Evolutionary conservation across 805 yeast species (phyloP).

Genomic region (Metschnikowia continentalis): DNA sequence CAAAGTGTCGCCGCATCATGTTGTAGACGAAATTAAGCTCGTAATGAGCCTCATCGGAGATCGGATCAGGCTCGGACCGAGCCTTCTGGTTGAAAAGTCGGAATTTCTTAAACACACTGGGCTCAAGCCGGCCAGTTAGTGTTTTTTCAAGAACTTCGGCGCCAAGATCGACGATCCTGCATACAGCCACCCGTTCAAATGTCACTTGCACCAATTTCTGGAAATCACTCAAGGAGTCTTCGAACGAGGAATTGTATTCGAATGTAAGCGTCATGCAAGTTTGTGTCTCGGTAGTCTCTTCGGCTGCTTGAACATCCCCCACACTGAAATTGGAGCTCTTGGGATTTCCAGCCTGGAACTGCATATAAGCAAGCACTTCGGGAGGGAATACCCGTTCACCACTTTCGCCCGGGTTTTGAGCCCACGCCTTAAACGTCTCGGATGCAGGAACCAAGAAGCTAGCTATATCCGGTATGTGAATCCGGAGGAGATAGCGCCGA

Average conservation of each 20-base stretch:
- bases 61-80: constrained; percentile 8
- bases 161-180: constrained; percentile 22
- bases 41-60: constrained; percentile 27
- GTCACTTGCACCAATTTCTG: constrained; percentile 22
- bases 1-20: constrained; percentile 30
- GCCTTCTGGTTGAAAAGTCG: constrained; percentile 21
- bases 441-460: constrained; percentile 30
- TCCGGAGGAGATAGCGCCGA: constrained; percentile 30
- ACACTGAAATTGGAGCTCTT: background rate
- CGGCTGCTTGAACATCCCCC: too few relatives aligned
- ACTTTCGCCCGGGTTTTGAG: constrained; percentile 5
- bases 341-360: background rate
- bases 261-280: constrained; percentile 37
- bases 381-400: background rate
- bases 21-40: constrained; percentile 30
- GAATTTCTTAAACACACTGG: constrained; percentile 19
- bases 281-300: background rate
- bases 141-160: constrained; percentile 24
- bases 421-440: constrained; percentile 10
- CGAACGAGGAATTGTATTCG: constrained; percentile 30
- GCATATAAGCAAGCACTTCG: background rate
- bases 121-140: constrained; percentile 24
- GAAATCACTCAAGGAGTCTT: constrained; percentile 28
- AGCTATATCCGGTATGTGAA: constrained; percentile 43
- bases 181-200: constrained; percentile 25